These are phyloP conservation scores for Cicer chorassanicum DNA, from an alignment of 306 rosid genomes.

Conservation along the genomic window DNA sequence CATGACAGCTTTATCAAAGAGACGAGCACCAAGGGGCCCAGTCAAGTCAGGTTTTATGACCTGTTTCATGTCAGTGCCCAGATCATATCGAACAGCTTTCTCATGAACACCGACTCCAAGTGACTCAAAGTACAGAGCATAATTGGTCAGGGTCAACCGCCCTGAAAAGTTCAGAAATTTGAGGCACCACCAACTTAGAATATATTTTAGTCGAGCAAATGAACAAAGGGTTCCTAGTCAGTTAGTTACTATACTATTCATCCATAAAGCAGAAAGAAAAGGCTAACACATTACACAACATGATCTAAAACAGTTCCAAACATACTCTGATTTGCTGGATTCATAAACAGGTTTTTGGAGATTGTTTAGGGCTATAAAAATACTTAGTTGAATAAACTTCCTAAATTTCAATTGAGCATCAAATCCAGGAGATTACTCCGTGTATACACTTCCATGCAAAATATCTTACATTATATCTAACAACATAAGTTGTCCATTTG, in stretches of 20 bases:
- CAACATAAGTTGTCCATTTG: neutral
- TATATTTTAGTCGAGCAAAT: conserved; percentile 10
- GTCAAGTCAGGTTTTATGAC: conserved; percentile 89
- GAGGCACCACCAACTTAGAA: conserved; percentile 23
- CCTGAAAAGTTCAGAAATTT: conserved; percentile 60
- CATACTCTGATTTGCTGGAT: conserved; percentile 34
- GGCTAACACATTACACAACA: conserved; percentile 24
- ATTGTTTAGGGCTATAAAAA: conserved; percentile 19
- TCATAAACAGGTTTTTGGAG: conserved; percentile 20
- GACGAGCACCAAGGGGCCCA: conserved; percentile 95
- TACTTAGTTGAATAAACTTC: conserved; percentile 24
- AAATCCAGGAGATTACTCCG: conserved; percentile 27
- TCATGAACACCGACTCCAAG: conserved; percentile 85
- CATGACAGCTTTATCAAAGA: conserved; percentile 95
- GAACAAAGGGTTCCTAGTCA: conserved; percentile 23
- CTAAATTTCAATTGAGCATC: conserved; percentile 9
- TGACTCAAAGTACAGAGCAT: conserved; percentile 87
- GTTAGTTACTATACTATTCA: neutral
- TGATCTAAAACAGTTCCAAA: conserved; percentile 30
- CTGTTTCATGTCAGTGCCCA: conserved; percentile 75
- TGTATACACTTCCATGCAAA: neutral
- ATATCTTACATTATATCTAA: no score
- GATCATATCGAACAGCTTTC: conserved; percentile 83
- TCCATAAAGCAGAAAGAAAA: conserved; percentile 41
- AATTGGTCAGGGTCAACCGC: conserved; percentile 79